These are phyloP conservation scores for Nevesoporus exiguus DNA, from an alignment of 768 basidiomycete species.

Conservation along the genomic window DNA sequence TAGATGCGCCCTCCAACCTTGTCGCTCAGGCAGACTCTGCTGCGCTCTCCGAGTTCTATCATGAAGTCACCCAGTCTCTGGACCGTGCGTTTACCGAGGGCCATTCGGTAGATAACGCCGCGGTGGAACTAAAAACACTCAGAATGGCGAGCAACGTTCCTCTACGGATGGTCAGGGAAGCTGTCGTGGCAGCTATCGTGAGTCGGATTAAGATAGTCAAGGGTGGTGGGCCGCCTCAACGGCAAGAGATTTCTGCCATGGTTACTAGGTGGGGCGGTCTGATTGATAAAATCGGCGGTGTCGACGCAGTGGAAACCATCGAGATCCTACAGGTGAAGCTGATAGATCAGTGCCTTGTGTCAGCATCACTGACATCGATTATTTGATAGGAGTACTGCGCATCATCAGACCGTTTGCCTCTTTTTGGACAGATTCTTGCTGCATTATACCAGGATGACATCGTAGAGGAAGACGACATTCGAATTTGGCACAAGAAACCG, in stretches of 20 bases:
- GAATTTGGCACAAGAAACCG: slow-evolving; percentile 73
- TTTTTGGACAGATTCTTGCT: slow-evolving; percentile 84
- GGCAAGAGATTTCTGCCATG: slow-evolving; percentile 60
- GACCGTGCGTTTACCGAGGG: slow-evolving; percentile 90
- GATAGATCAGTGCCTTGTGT: not conserved
- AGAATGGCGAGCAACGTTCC: slow-evolving; percentile 96
- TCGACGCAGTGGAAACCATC: slow-evolving; percentile 79
- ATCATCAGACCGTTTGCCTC: slow-evolving; percentile 54
- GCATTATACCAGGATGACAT: slow-evolving; percentile 90
- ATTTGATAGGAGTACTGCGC: slow-evolving; percentile 60
- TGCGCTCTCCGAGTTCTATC: slow-evolving; percentile 66
- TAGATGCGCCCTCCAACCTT: slow-evolving; percentile 38
- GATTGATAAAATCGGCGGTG: slow-evolving; percentile 76
- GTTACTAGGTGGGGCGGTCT: slow-evolving; percentile 80
- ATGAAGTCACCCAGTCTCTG: slow-evolving; percentile 79
- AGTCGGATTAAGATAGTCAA: slow-evolving; percentile 63
- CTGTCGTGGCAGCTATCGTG: slow-evolving; percentile 83
- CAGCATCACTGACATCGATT: not conserved
- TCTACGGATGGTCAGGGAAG: slow-evolving; percentile 78
- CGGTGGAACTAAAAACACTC: slow-evolving; percentile 92
- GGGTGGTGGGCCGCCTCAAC: slow-evolving; percentile 53
- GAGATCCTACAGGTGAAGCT: slow-evolving; percentile 66
- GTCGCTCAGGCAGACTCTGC: slow-evolving; percentile 39
- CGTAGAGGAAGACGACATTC: slow-evolving; percentile 85
- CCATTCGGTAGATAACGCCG: slow-evolving; percentile 89